Base-by-base conservation (phyloP, 768 basidiomycete genomes). In the Collybia mongolica region DNA sequence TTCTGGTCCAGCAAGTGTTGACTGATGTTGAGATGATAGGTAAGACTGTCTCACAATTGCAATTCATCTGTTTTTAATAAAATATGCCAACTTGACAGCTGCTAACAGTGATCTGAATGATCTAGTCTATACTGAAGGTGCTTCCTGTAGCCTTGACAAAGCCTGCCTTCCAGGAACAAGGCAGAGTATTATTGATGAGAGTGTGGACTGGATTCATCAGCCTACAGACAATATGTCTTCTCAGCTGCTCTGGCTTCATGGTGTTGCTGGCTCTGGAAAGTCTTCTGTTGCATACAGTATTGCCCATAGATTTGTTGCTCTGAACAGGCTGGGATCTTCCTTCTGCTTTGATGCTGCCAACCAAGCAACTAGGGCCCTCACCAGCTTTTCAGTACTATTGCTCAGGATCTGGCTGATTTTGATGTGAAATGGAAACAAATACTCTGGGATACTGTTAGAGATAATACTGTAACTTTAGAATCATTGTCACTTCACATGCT, bases 201-300 rank as follows among this genome's bases (percentile, higher is more conserved):
- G 68, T 28, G 47, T 42, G 26, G 39, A 53, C 8, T 69, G 67
- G 67, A 44, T 53, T 9, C 51, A 56, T 15, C 19, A 19, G 19
- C 44, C 44, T 17, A 36, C 23, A 19, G 28, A 19, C 37, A 44
- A 55, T 36, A 44, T 48, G 12, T 19, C 40, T 6, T 44, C 52
- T 23, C 59, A 42, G n/a, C 35, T 72, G 4, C 60, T 61, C 39
- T 65, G 65, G 57, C 52, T 74, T 26, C 51, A 44, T 41, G 72
- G 67, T 32, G 54, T 56, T 14, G 69, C 72, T 14, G 73, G 73
- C 11, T 59, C 54, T 8, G 73, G 73, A 8, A 74, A 73, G 54
- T 70, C 71, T 2, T 53, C 70, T 20, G 67, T 75, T 15, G 63
- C 70, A 5, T 61, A 67, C 32, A 65, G 68, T 5, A 52, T 73